phyloP scores from a whole-genome alignment of 2,329 filamentous ascomycete genomes.

The Ophiostoma tasmaniense region DNA sequence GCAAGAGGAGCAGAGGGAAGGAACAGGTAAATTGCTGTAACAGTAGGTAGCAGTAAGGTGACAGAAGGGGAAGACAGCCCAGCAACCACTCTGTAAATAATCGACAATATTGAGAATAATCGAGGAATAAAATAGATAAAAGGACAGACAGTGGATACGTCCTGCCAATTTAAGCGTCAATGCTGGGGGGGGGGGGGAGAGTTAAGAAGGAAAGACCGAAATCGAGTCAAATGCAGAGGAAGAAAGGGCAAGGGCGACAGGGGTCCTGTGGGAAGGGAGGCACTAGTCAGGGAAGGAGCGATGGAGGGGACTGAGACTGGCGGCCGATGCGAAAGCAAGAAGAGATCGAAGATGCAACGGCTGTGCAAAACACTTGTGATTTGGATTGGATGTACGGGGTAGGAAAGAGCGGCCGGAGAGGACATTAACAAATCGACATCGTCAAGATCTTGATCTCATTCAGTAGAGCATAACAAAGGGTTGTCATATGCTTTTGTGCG shows the following conservation, averaged over 20 bases:
- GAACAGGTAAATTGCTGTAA: slow-evolving; percentile 6
- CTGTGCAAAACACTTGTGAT: too few relatives aligned
- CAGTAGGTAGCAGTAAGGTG: slow-evolving; percentile 8
- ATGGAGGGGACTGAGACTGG: neutral
- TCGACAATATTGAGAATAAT: neutral
- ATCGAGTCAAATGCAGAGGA: neutral
- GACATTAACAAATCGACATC: neutral
- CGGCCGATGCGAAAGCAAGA: neutral
- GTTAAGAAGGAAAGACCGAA: neutral
- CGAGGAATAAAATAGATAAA: neutral
- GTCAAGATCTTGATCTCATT: neutral
- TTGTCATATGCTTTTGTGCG: neutral
- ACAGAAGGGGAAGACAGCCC: slow-evolving; percentile 9
- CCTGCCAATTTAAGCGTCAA: slow-evolving; percentile 2
- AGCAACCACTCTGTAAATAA: slow-evolving; percentile 11
- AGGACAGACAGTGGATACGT: slow-evolving; percentile 9
- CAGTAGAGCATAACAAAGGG: neutral
- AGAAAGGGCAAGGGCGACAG: neutral
- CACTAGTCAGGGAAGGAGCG: slow-evolving; percentile 1
- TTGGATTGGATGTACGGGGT: too few relatives aligned
- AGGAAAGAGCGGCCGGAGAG: neutral
- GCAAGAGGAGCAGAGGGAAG: neutral
- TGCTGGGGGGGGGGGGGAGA: neutral
- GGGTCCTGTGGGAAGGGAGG: neutral
- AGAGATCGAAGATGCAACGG: neutral